Percentiles rank a stretch among this genome's conserved stretches.
Conservation (phyloP, 345 rosid genomes). For the Eucalyptus regnans region DNA sequence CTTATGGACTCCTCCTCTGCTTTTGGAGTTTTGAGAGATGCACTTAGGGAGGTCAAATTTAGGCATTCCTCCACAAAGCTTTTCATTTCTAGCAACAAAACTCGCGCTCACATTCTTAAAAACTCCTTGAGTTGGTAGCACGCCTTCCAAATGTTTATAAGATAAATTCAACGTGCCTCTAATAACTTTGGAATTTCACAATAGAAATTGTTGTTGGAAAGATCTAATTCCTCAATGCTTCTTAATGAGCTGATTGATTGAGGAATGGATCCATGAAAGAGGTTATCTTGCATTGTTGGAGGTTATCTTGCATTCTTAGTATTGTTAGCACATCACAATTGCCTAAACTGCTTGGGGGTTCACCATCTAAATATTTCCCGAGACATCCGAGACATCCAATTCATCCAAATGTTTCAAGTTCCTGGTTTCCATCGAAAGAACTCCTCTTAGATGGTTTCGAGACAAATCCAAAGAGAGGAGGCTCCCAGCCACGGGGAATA, state of each 20-base stretch:
- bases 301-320: too few relatives aligned
- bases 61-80: not conserved
- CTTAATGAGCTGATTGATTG: not conserved
- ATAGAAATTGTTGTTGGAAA: not conserved
- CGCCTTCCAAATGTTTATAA: not conserved
- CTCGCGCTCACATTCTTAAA: not conserved
- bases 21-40: not conserved
- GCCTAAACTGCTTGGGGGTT: not conserved
- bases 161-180: not conserved
- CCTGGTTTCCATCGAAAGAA: not conserved
- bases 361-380: not conserved
- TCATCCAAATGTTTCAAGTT: not conserved
- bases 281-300: not conserved
- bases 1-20: accelerated
- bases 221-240: not conserved
- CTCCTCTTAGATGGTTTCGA: not conserved
- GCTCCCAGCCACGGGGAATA: not conserved
- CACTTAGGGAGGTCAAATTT: not conserved
- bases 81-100: not conserved
- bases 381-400: not conserved
- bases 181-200: not conserved
- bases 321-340: accelerated
- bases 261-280: not conserved
- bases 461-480: not conserved
- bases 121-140: not conserved